Percentiles rank a stretch among this genome's conserved stretches.
phyloP scores from a whole-genome alignment of 2,329 filamentous ascomycete species.

The Penicillium hesseltinei region DNA sequence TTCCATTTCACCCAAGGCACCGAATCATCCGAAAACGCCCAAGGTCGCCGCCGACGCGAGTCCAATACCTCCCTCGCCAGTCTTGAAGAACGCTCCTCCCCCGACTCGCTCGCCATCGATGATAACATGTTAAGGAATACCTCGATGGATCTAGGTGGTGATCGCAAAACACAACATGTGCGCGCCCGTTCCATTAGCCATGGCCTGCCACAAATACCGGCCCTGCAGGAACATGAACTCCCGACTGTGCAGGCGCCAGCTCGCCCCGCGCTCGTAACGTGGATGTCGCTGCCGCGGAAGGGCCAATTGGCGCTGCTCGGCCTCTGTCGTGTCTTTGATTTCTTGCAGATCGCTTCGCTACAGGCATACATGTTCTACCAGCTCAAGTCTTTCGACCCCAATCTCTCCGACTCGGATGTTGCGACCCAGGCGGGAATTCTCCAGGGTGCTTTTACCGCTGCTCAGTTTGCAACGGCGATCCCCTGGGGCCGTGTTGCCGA shows the following conservation, averaged over 20 bases:
- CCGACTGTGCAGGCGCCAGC: conserved; percentile 11
- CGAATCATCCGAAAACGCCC: conserved; percentile 26
- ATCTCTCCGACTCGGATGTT: conserved; percentile 59
- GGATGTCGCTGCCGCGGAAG: conserved; percentile 42
- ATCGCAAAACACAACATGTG: conserved; percentile 22
- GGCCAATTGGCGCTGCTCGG: conserved; percentile 38
- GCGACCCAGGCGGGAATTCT: conserved; percentile 73
- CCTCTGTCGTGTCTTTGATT: conserved; percentile 43
- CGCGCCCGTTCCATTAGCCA: conserved; percentile 31
- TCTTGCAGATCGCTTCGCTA: conserved; percentile 41
- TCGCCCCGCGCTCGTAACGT: conserved; percentile 35
- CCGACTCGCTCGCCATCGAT: conserved; percentile 21
- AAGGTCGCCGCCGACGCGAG: conserved; percentile 34
- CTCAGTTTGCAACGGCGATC: conserved; percentile 78
- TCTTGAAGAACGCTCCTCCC: conserved; percentile 29
- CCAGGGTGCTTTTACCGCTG: conserved; percentile 72
- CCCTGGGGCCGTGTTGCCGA: conserved; percentile 71
- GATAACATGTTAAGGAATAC: conserved; percentile 31
- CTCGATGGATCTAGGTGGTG: conserved; percentile 31
- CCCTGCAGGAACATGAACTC: conserved; percentile 21
- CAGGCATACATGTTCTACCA: conserved; percentile 80
- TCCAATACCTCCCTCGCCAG: conserved; percentile 34
- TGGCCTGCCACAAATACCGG: conserved; percentile 23
- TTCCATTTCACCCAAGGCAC: conserved; percentile 26
- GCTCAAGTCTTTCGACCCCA: conserved; percentile 68